Percentiles rank a stretch among this genome's conserved stretches.
Conservation (phyloP, 2,329 filamentous ascomycete genomes). For the Alternaria incomplexa region DNA sequence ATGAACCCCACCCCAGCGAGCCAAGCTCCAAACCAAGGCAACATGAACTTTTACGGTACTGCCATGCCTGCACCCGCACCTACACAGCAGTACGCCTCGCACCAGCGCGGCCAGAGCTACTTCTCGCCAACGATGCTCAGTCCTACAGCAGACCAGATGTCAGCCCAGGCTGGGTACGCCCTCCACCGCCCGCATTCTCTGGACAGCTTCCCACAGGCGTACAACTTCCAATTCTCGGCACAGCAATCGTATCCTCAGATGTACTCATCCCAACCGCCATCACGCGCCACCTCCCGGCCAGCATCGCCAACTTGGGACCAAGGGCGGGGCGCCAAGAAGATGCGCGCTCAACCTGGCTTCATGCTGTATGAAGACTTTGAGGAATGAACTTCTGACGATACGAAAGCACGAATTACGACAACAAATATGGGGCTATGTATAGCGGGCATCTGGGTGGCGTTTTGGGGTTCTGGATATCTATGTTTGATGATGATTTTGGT, state of each 20-base stretch:
- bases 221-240: slow-evolving; percentile 24
- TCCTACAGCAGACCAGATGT: slow-evolving; percentile 23
- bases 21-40: slow-evolving; percentile 16
- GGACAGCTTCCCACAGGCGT: slow-evolving; percentile 29
- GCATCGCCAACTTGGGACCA: slow-evolving; percentile 41
- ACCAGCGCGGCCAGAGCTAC: slow-evolving; percentile 30
- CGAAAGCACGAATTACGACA: slow-evolving; percentile 26
- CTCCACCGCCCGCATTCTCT: slow-evolving; percentile 35
- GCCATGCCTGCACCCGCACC: slow-evolving; percentile 12
- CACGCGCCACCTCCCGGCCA: slow-evolving; percentile 29
- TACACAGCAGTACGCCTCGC: slow-evolving; percentile 18
- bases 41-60: slow-evolving; percentile 17
- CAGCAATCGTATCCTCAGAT: slow-evolving; percentile 29
- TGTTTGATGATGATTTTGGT: not conserved
- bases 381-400: slow-evolving; percentile 15
- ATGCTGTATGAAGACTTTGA: slow-evolving; percentile 26
- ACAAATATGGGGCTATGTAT: slow-evolving; percentile 11
- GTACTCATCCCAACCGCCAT: slow-evolving; percentile 35
- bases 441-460: slow-evolving; percentile 23
- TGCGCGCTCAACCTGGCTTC: slow-evolving; percentile 24
- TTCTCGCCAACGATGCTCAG: slow-evolving; percentile 30
- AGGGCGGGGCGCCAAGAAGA: slow-evolving; percentile 30
- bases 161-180: slow-evolving; percentile 19
- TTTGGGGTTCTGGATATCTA: slow-evolving; percentile 6
- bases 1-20: slow-evolving; percentile 11